Evolutionary conservation across 2,329 filamentous ascomycete species (phyloP).

Genomic region (Rugonectria rugulosa): DNA sequence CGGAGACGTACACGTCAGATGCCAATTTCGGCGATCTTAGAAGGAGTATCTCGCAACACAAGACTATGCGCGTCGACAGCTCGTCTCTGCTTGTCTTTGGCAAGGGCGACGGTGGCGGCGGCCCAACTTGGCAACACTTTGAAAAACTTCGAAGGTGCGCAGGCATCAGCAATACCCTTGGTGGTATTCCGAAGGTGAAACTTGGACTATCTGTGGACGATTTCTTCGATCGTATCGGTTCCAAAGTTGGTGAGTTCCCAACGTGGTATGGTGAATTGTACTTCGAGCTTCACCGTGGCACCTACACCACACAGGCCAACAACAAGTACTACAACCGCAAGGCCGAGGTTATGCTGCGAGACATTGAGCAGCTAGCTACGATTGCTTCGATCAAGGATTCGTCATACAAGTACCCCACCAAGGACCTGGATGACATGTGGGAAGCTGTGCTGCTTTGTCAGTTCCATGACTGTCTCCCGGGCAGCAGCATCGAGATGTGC

Average conservation of each 20-base stretch:
- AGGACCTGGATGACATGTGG: slow-evolving; percentile 96
- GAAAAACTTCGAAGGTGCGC: slow-evolving; percentile 95
- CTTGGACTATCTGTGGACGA: slow-evolving; percentile 92
- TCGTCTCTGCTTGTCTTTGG: slow-evolving; percentile 93
- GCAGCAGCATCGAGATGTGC: slow-evolving; percentile 96
- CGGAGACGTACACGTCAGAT: slow-evolving; percentile 93
- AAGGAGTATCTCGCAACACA: slow-evolving; percentile 89
- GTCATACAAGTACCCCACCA: slow-evolving; percentile 89
- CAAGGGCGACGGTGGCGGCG: slow-evolving; percentile 95
- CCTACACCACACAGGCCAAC: slow-evolving; percentile 96
- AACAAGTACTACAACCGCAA: slow-evolving; percentile 95
- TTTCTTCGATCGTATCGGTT: slow-evolving; percentile 87
- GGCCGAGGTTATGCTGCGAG: slow-evolving; percentile 83
- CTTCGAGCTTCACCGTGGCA: slow-evolving; percentile 95
- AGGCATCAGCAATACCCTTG: slow-evolving; percentile 87
- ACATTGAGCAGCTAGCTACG: slow-evolving; percentile 88
- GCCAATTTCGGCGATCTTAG: slow-evolving; percentile 95
- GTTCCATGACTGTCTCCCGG: slow-evolving; percentile 96
- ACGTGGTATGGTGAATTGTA: slow-evolving; percentile 99
- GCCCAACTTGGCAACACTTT: slow-evolving; percentile 90
- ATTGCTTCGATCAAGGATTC: slow-evolving; percentile 77
- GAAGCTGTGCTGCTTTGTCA: slow-evolving; percentile 90
- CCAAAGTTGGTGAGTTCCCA: slow-evolving; percentile 79
- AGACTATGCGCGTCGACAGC: slow-evolving; percentile 92
- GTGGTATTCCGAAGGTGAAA: slow-evolving; percentile 81